These are phyloP conservation scores for Beauveria sp. DNA, from an alignment of 2,329 filamentous ascomycete genomes.

Conservation along the genomic window DNA sequence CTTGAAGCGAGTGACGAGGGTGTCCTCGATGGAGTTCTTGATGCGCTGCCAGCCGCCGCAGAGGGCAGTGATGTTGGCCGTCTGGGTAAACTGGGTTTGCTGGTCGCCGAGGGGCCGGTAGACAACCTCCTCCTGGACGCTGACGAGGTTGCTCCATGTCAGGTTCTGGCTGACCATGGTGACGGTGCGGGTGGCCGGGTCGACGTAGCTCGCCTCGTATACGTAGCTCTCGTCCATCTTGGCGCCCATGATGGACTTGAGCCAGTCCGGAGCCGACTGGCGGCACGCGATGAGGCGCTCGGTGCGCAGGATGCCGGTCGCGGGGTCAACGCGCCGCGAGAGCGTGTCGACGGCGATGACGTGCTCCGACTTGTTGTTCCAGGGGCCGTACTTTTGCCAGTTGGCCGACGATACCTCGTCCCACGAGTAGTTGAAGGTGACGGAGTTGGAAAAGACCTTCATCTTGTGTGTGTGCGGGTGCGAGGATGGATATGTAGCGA, in stretches of 20 bases:
- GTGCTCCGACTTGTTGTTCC: slow-evolving; percentile 98
- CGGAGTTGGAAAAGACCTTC: slow-evolving; percentile 90
- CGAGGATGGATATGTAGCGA: slow-evolving; percentile 16
- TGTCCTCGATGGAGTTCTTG: slow-evolving; percentile 92
- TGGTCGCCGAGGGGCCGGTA: slow-evolving; percentile 58
- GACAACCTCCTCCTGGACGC: slow-evolving; percentile 84
- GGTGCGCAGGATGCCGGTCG: slow-evolving; percentile 52
- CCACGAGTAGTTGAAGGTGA: slow-evolving; percentile 97
- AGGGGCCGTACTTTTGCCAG: slow-evolving; percentile 97
- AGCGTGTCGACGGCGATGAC: slow-evolving; percentile 94
- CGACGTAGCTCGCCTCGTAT: slow-evolving; percentile 93
- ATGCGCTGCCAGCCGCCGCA: slow-evolving; percentile 97
- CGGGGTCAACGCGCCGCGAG: slow-evolving; percentile 53
- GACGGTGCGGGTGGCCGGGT: slow-evolving; percentile 73
- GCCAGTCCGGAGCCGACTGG: slow-evolving; percentile 66
- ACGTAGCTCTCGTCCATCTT: slow-evolving; percentile 76
- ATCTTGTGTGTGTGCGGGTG: slow-evolving; percentile 37
- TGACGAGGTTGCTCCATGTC: slow-evolving; percentile 84
- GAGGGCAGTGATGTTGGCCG: slow-evolving; percentile 85
- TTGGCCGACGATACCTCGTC: slow-evolving; percentile 95
- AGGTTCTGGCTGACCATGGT: slow-evolving; percentile 96
- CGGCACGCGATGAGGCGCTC: slow-evolving; percentile 57
- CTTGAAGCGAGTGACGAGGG: slow-evolving; percentile 77
- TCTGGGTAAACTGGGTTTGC: slow-evolving; percentile 78
- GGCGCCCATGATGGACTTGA: slow-evolving; percentile 67